These are phyloP conservation scores for Candolleomyces eurysporus DNA, from an alignment of 768 basidiomycete genomes.

Conservation along the genomic window DNA sequence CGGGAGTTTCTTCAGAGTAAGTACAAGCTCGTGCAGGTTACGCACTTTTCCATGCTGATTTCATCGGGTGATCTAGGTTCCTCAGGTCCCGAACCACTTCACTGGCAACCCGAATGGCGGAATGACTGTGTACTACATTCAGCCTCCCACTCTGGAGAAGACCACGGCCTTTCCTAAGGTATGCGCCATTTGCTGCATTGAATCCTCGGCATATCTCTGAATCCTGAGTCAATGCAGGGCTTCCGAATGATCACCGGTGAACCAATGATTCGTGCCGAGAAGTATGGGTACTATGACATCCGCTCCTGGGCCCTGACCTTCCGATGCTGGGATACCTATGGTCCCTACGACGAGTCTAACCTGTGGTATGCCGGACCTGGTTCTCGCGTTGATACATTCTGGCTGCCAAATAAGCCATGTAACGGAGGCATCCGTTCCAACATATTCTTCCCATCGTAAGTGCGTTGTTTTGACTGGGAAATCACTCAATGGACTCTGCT, in stretches of 20 bases:
- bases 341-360: not conserved
- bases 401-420: not conserved
- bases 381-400: not conserved
- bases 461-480: not conserved
- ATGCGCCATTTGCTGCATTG: not conserved
- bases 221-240: not conserved
- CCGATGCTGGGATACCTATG: constrained; percentile 4
- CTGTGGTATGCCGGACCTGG: not conserved
- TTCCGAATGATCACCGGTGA: constrained; percentile 7
- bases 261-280: not conserved
- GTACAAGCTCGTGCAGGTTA: not conserved
- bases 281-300: constrained; percentile 1
- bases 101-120: constrained; percentile 2
- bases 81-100: constrained; percentile 6
- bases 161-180: constrained; percentile 7
- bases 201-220: not conserved
- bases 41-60: not conserved
- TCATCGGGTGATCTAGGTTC: not conserved
- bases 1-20: constrained; percentile 4
- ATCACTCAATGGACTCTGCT: not conserved
- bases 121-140: constrained; percentile 9
- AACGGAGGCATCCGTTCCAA: constrained; percentile 7
- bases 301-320: constrained; percentile 2
- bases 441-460: constrained; percentile 10
- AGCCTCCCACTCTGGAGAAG: not conserved